Evolutionary conservation across 1,139 yeast genomes (phyloP), one percentile per base, ranked within the genome.

Genomic region (Pichia sp.): DNA sequence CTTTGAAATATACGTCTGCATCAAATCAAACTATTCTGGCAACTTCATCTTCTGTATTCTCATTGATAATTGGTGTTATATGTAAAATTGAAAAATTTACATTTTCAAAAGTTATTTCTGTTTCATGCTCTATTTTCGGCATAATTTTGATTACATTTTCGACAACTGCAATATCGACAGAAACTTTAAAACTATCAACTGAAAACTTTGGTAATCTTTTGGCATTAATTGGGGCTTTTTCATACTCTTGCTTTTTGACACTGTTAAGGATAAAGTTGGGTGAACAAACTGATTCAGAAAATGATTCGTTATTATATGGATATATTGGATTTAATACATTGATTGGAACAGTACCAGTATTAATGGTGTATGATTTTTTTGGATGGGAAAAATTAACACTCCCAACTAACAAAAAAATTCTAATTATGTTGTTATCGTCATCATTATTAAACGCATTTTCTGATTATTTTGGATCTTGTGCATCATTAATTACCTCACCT

Each of bases 401-500:
- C 39, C 80, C 80, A 2, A 72, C 75, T 2, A 69, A 73, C n/a
- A 61, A 58, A 7, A 62, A 60, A 6, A 55, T 62, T 4, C 64
- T 74, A 18, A 48, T 69, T n/a, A 66, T 71, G 62, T 60, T 77
- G 1, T 36, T 73, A 0, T 51, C 69, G 38, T 72, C 75, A 52
- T 78, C 80, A 0, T 57, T 75, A 2, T 68, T 74, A 43, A 72
- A 77, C 3, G 73, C 74, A 32, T 59, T 74, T 5, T 76, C 81
- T 0, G 82, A 78, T 56, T 78, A 71, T 52, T 64, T 70, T 29
- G 73, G 78, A 1, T 70, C 76, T 7, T 58, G 75, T 34, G 80
- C 82, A 6, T 70, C 77, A 69, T 60, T 78, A 30, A 66, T 76
- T 42, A 77, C 81, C 0, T 75, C 79, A 47, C 83, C 83, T 0